These are phyloP conservation scores for Flaveria linearis DNA, from an alignment of 129 eudicot genomes.

Conservation along the genomic window DNA sequence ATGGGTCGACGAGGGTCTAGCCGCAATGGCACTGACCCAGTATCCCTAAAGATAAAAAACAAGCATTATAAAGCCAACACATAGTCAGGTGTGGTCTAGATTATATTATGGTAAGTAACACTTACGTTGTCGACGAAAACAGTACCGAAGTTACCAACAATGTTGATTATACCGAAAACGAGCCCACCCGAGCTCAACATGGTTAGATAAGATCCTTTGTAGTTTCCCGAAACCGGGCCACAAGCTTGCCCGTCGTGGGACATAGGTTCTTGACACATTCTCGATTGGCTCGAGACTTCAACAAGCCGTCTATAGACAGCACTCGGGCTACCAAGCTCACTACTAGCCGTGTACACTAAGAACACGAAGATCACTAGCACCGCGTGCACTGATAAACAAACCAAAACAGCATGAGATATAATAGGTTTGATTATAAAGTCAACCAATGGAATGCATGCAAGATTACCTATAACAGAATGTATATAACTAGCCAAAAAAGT, in stretches of 20 bases:
- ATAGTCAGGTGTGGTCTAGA: neutral
- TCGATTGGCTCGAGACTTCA: conserved; percentile 78
- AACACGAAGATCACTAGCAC: conserved; percentile 87
- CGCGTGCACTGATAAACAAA: conserved; percentile 64
- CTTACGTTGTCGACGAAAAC: conserved; percentile 95
- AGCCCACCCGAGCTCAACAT: conserved; percentile 97
- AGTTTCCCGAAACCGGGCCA: conserved; percentile 83
- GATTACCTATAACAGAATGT: conserved; percentile 89
- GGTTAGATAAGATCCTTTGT: conserved; percentile 79
- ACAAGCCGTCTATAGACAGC: conserved; percentile 59
- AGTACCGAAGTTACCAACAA: conserved; percentile 94
- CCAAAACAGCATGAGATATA: neutral
- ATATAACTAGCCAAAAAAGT: conserved; percentile 99
- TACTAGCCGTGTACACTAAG: conserved; percentile 88
- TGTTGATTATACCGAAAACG: conserved; percentile 93
- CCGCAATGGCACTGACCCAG: conserved; percentile 99
- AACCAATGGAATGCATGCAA: neutral
- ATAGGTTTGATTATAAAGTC: conserved; percentile 7
- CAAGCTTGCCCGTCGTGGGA: conserved; percentile 82
- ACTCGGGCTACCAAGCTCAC: conserved; percentile 90
- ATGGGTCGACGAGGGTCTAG: conserved; percentile 97
- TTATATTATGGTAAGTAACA: neutral
- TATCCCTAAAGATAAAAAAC: conserved; percentile 60
- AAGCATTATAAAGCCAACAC: neutral
- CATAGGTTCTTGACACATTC: conserved; percentile 78